Percentiles rank a stretch among this genome's conserved stretches.
These are phyloP conservation scores for Fusarium mundagurra DNA, from an alignment of 2,329 filamentous ascomycete species.

Conservation along the genomic window DNA sequence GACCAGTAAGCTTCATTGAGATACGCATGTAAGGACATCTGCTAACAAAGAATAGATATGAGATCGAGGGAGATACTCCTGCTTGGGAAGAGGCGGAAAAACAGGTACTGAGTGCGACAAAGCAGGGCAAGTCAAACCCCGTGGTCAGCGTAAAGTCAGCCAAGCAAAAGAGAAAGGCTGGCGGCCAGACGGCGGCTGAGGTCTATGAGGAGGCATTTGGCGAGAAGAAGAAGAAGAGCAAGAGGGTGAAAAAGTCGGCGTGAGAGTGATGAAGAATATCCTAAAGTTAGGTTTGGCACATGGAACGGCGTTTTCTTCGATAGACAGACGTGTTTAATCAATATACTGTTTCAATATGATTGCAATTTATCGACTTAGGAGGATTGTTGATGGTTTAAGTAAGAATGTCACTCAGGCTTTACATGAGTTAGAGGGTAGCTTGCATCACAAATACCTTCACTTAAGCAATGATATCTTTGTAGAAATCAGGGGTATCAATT, in stretches of 20 bases:
- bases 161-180: slow-evolving; percentile 80
- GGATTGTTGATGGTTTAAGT: not conserved
- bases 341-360: slow-evolving; percentile 18
- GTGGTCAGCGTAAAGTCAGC: slow-evolving; percentile 85
- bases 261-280: slow-evolving; percentile 35
- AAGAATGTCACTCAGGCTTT: not conserved
- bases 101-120: slow-evolving; percentile 69
- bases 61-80: slow-evolving; percentile 69
- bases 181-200: slow-evolving; percentile 62
- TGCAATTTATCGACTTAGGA: not conserved
- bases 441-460: no score
- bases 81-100: slow-evolving; percentile 79
- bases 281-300: slow-evolving; percentile 25
- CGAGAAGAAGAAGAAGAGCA: slow-evolving; percentile 65
- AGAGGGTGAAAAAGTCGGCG: slow-evolving; percentile 52
- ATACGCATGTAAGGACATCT: not conserved
- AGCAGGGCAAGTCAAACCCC: slow-evolving; percentile 65
- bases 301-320: slow-evolving; percentile 41
- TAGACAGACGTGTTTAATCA: slow-evolving; percentile 32
- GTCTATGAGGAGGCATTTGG: slow-evolving; percentile 70
- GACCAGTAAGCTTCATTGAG: slow-evolving; percentile 63
- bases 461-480: not conserved
- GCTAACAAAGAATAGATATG: slow-evolving; percentile 59
- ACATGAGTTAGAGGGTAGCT: no score
- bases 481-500: not conserved